Conservation (phyloP, 2,329 filamentous ascomycete genomes). For the Ceratocystis variospora region DNA sequence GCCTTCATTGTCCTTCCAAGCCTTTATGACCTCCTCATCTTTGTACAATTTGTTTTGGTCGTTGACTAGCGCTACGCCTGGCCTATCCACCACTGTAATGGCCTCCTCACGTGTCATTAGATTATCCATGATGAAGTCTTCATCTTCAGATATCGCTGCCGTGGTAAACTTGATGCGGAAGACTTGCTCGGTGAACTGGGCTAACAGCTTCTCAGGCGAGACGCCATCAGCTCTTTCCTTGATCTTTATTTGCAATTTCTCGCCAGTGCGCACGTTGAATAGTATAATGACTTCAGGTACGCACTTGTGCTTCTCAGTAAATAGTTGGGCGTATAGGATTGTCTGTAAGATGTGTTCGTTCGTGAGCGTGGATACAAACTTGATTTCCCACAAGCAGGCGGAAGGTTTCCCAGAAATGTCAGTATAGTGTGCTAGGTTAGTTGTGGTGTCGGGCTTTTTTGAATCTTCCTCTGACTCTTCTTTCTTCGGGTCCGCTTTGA, state of each 20-base stretch:
- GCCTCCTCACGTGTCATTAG: conserved; percentile 7
- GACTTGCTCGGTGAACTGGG: conserved; percentile 20
- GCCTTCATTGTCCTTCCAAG: background rate
- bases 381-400: conserved; percentile 25
- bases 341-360: conserved; percentile 24
- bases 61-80: background rate
- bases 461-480: background rate
- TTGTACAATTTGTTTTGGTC: background rate
- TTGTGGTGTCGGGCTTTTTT: background rate
- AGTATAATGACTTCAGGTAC: conserved; percentile 20
- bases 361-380: conserved; percentile 24
- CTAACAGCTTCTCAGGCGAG: background rate
- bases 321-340: conserved; percentile 23
- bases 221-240: background rate
- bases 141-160: conserved; percentile 6
- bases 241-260: conserved; percentile 22
- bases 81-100: background rate
- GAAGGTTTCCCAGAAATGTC: background rate
- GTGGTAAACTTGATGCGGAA: conserved; percentile 21
- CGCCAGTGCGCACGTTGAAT: conserved; percentile 24
- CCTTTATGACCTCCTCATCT: background rate
- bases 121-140: conserved; percentile 19
- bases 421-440: background rate
- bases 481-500: background rate
- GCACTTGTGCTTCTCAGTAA: conserved; percentile 17